Percentiles rank a stretch among this genome's conserved stretches.
phyloP scores from a whole-genome alignment of 2,329 filamentous ascomycete genomes.

The Tolypocladium paradoxum region DNA sequence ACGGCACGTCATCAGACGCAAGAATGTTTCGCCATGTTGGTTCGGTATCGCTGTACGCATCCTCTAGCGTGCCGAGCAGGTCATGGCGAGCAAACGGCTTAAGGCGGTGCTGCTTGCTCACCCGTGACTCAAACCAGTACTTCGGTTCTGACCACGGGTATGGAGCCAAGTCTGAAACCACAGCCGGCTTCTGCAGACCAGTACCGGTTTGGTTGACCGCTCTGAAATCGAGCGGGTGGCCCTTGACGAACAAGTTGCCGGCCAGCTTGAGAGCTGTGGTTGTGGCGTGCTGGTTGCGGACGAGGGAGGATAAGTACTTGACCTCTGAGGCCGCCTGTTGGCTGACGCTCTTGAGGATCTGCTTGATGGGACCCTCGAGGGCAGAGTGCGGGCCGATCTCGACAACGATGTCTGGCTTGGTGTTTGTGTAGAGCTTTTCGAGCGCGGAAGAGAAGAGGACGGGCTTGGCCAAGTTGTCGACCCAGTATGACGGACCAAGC shows the following conservation, averaged over 20 bases:
- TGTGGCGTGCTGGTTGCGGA: conserved; percentile 40
- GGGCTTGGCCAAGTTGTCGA: conserved; percentile 28
- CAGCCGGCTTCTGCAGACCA: conserved; percentile 5
- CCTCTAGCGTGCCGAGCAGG: conserved; percentile 33
- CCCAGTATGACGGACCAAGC: conserved; percentile 33
- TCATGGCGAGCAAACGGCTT: conserved; percentile 30
- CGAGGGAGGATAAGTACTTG: conserved; percentile 34
- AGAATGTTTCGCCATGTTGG: conserved; percentile 39
- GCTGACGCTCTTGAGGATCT: conserved; percentile 34
- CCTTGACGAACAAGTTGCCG: conserved; percentile 33
- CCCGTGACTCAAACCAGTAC: conserved; percentile 38
- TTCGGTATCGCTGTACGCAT: conserved; percentile 32
- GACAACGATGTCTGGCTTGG: conserved; percentile 18
- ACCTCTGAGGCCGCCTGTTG: conserved; percentile 27
- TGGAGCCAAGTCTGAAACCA: conserved; percentile 32
- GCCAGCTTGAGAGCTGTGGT: conserved; percentile 32
- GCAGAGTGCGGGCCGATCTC: conserved; percentile 40
- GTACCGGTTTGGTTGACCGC: conserved; percentile 30
- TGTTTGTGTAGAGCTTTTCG: conserved; percentile 18
- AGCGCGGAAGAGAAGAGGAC: conserved; percentile 30
- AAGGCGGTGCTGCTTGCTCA: conserved; percentile 29
- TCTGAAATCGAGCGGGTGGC: conserved; percentile 30
- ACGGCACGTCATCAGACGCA: conserved; percentile 39
- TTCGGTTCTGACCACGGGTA: conserved; percentile 38
- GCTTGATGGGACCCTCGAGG: conserved; percentile 37